These are phyloP conservation scores for Plasmodium malariae DNA, from an alignment of 169 alveolate species.

Conservation along the genomic window DNA sequence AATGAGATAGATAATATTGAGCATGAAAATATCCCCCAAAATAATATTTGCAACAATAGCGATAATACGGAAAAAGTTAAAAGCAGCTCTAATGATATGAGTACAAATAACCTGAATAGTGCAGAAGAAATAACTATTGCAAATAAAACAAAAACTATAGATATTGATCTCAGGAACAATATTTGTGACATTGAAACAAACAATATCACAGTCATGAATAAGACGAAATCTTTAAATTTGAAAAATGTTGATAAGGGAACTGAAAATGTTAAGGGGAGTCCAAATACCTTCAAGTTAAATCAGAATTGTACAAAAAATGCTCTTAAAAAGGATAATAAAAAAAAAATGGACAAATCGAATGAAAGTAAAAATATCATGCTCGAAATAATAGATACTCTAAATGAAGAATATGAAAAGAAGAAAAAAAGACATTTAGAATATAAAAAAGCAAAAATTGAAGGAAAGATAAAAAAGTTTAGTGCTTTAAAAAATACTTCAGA, in stretches of 20 bases:
- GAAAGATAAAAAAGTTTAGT: constrained; percentile 58
- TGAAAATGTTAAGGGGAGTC: neutral
- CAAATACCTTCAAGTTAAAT: neutral
- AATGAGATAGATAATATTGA: neutral
- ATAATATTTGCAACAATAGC: neutral
- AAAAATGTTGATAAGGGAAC: neutral
- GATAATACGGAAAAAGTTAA: constrained; percentile 13
- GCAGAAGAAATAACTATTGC: neutral
- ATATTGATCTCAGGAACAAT: neutral
- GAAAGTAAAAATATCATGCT: constrained; percentile 71
- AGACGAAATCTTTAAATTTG: neutral
- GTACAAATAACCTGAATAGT: neutral
- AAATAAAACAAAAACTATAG: constrained; percentile 19
- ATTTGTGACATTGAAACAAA: neutral
- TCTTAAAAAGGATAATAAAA: neutral
- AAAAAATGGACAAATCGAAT: neutral
- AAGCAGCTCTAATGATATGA: neutral
- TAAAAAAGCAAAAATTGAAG: constrained; percentile 75
- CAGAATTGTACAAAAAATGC: neutral
- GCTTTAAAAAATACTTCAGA: constrained; percentile 60
- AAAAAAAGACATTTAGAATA: constrained; percentile 70
- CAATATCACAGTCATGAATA: neutral
- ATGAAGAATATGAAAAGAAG: constrained; percentile 71
- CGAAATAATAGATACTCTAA: constrained; percentile 40
- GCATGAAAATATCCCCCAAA: neutral